Base-by-base conservation (phyloP, 23 red algal species). In the Pyropia haitanensis region DNA sequence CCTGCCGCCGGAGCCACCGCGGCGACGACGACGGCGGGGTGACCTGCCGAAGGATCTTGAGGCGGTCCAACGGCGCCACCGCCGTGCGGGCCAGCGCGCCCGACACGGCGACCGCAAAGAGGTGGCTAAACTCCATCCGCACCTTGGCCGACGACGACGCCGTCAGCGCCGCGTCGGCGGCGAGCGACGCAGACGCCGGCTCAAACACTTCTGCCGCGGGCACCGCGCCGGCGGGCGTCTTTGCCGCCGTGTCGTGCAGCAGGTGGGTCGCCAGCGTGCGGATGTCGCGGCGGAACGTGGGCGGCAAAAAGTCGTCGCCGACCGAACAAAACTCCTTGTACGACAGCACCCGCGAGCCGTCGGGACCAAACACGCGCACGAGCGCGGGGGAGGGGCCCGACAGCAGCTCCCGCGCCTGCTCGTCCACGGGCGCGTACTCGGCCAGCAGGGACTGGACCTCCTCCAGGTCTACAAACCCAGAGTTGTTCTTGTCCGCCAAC, bases 11-110 rank as follows among this genome's bases (percentile, higher is more conserved):
- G 14, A 39, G 33, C 33, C 16, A 34, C 32, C 46, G 33, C 49
- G 30, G 14, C 17, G 17, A 69, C 19, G 17, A 34, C 60, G 6
- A 18, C 15, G 16, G 61, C 69, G 19, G 72, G 39, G 39, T 46
- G 39, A 46, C 28, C 59, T 85, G 80, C 70, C 77, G 77, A 18
- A 97, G 64, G 54, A 97, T 88, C 57, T 97, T 97, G 10, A 90
- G 34, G 20, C 93, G 73, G n/a, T 97, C 93, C 18, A 97, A 21
- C 13, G 93, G 93, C 2, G 93, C 93, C 16, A 97, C 93, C 18
- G 71, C 58, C 27, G 85, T 90, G 50, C 93, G 62, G 23, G 82
- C 55, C 3, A 58, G 25, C 55, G 19, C 55, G 21, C 19, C 55
- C 17, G 21, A 58, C 55, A 23, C 21, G 14, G 61, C n/a, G 14